Percentiles rank a stretch among this genome's conserved stretches.
Conservation (phyloP, 2,329 filamentous ascomycete genomes). For the Diaporthe vexans region DNA sequence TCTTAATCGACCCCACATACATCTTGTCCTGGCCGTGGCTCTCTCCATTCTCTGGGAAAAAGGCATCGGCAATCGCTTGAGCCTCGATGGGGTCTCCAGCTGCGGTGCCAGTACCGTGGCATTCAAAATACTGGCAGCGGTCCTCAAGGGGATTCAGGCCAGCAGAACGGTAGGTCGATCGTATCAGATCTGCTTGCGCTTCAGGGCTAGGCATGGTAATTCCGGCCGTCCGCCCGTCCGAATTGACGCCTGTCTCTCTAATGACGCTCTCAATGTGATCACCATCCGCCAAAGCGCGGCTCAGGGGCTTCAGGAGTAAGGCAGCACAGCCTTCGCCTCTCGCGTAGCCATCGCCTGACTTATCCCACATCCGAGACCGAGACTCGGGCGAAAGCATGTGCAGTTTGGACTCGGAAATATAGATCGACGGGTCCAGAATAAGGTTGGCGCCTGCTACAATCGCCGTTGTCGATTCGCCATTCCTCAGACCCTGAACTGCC, state of each 20-base stretch:
- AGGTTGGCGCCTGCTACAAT: slow-evolving; percentile 52
- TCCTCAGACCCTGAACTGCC: slow-evolving; percentile 52
- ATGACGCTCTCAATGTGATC: slow-evolving; percentile 57
- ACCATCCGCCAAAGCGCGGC: slow-evolving; percentile 62
- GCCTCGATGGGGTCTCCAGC: slow-evolving; percentile 51
- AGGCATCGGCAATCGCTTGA: slow-evolving; percentile 47
- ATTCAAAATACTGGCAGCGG: slow-evolving; percentile 47
- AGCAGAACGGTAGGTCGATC: slow-evolving; percentile 51
- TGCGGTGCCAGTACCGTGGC: slow-evolving; percentile 57
- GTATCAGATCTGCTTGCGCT: slow-evolving; percentile 56
- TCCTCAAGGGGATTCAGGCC: slow-evolving; percentile 42
- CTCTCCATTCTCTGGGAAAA: slow-evolving; percentile 39
- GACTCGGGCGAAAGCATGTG: slow-evolving; percentile 55
- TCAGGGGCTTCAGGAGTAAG: slow-evolving; percentile 61
- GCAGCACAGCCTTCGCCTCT: slow-evolving; percentile 65
- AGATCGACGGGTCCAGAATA: slow-evolving; percentile 50
- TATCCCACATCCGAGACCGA: slow-evolving; percentile 60
- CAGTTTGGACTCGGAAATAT: slow-evolving; percentile 53
- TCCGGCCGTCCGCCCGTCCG: slow-evolving; percentile 57
- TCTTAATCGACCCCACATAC: slow-evolving; percentile 51
- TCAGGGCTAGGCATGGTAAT: slow-evolving; percentile 55
- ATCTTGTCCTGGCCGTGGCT: slow-evolving; percentile 31
- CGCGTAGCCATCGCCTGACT: slow-evolving; percentile 62
- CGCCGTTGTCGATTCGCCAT: slow-evolving; percentile 47
- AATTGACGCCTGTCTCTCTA: slow-evolving; percentile 57